Evolutionary conservation across 1,284 basidiomycete genomes (phyloP).

Genomic region (Retiboletus flavoniger): DNA sequence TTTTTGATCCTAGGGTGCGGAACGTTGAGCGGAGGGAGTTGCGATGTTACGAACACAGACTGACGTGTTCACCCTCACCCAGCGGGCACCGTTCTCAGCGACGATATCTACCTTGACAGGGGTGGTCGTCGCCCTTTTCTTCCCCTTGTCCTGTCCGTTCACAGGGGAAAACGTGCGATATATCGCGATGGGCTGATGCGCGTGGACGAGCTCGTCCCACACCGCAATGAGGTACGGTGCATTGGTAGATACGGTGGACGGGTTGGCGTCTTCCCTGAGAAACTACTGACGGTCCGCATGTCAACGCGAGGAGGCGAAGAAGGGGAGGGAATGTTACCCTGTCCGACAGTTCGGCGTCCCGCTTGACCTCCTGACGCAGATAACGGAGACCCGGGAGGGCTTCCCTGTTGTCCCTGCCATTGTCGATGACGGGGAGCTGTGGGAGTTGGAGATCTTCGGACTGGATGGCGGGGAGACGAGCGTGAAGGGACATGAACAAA

Average conservation of each 20-base stretch:
- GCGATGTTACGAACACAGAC: slow-evolving; percentile 31
- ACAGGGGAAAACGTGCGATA: slow-evolving; percentile 48
- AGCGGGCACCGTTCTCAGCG: slow-evolving; percentile 66
- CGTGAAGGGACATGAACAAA: background rate
- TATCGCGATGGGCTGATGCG: slow-evolving; percentile 57
- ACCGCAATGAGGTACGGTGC: slow-evolving; percentile 74
- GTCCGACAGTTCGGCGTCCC: slow-evolving; percentile 44
- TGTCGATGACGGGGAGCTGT: slow-evolving; percentile 12
- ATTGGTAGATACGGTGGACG: slow-evolving; percentile 60
- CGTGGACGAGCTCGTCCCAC: slow-evolving; percentile 71
- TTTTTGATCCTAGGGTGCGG: slow-evolving; percentile 61
- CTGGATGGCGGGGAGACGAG: background rate
- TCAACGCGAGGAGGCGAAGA: slow-evolving; percentile 2
- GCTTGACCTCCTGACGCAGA: slow-evolving; percentile 41
- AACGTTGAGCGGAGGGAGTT: background rate
- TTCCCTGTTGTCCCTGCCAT: slow-evolving; percentile 6
- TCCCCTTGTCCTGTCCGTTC: slow-evolving; percentile 11
- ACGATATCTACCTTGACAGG: slow-evolving; percentile 79
- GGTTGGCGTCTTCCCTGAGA: slow-evolving; percentile 43
- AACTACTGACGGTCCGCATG: slow-evolving; percentile 52
- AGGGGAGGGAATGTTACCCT: slow-evolving; percentile 24
- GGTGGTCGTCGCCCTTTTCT: slow-evolving; percentile 9
- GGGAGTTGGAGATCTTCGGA: background rate
- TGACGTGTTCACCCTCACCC: slow-evolving; percentile 85
- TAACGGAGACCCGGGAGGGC: slow-evolving; percentile 39